phyloP scores from a whole-genome alignment of 2,329 filamentous ascomycete species.

The Colletotrichum cordylinicola region DNA sequence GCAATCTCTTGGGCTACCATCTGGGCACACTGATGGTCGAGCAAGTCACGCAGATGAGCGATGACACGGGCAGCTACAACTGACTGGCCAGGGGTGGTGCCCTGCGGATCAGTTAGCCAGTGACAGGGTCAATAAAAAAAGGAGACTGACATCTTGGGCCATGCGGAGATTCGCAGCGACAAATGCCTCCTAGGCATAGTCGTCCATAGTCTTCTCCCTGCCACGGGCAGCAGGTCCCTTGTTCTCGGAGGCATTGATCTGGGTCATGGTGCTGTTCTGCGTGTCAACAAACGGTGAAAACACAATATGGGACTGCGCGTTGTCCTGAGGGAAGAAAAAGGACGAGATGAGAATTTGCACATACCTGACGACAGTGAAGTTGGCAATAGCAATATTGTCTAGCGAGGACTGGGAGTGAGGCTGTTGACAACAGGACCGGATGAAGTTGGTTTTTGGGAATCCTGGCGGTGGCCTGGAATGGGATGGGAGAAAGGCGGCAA shows the following conservation, averaged over 20 bases:
- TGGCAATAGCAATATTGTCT: neutral
- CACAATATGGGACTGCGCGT: neutral
- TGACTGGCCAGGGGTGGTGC: neutral
- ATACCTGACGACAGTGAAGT: neutral
- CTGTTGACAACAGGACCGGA: neutral
- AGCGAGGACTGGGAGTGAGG: neutral
- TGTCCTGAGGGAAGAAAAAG: neutral
- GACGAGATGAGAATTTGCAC: neutral
- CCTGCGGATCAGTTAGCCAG: neutral
- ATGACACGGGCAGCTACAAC: neutral
- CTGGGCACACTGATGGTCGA: neutral
- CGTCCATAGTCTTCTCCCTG: neutral
- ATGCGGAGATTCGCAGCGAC: neutral
- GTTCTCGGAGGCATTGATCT: neutral
- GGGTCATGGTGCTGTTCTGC: neutral
- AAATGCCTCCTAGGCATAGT: neutral
- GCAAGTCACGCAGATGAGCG: neutral
- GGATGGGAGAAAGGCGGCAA: neutral
- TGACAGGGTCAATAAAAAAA: neutral
- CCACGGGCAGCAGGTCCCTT: neutral
- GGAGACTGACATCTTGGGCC: neutral
- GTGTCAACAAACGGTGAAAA: neutral
- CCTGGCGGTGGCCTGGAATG: neutral
- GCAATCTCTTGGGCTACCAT: neutral
- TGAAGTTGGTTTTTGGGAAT: neutral